Evolutionary conservation across 2,329 filamentous ascomycete species (phyloP).

Genomic region (Blastomyces percursus): DNA sequence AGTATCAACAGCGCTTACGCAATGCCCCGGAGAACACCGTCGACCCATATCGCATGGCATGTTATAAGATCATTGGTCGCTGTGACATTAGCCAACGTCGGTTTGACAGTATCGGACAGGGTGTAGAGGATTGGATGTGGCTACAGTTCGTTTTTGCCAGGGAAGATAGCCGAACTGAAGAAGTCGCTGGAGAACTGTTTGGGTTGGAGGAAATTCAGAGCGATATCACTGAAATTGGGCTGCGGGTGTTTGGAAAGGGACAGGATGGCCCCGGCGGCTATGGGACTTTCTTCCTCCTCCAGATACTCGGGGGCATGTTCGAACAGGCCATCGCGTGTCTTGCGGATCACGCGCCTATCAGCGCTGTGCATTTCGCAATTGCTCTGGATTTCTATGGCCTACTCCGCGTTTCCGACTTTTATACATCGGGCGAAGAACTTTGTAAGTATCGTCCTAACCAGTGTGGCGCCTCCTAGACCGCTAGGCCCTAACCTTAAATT

Average conservation of each 20-base stretch:
- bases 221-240: constrained; percentile 77
- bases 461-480: not conserved
- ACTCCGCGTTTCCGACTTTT: constrained; percentile 73
- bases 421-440: constrained; percentile 59
- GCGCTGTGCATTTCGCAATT: constrained; percentile 89
- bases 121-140: constrained; percentile 58
- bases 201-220: constrained; percentile 59
- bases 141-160: constrained; percentile 53
- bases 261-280: constrained; percentile 69
- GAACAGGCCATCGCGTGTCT: constrained; percentile 87
- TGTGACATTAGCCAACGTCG: constrained; percentile 50
- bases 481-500: constrained; percentile 12
- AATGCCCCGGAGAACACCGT: constrained; percentile 78
- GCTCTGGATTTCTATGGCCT: constrained; percentile 82
- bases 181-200: constrained; percentile 52
- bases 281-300: constrained; percentile 87
- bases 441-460: constrained; percentile 31
- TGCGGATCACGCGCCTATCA: constrained; percentile 82
- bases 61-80: constrained; percentile 92
- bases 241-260: constrained; percentile 78
- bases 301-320: constrained; percentile 82
- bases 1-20: constrained; percentile 74
- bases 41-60: constrained; percentile 92
- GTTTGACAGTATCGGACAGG: constrained; percentile 47
- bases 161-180: constrained; percentile 50